Base-by-base conservation (phyloP, 441 rosid genomes). In the Populus hybrid region DNA sequence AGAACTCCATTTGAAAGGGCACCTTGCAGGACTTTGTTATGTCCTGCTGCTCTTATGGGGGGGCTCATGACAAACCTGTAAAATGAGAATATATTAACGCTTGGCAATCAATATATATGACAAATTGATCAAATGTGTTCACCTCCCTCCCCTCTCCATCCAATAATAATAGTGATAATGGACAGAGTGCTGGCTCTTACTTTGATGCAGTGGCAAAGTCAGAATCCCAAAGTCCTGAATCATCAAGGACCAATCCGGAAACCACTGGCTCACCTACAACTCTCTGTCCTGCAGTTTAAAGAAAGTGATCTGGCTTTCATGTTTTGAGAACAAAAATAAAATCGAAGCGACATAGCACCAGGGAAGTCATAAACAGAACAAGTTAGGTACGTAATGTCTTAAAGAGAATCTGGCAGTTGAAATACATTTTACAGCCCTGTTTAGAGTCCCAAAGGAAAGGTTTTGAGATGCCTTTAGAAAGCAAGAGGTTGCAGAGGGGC, bases 51-150 rank as follows among this genome's bases (percentile, higher is more conserved):
- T 84, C 99, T 90, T 35, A 96, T 90, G 26, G 99, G 99, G 67
- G 99, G 98, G 83, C 99, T 96, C 98, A 93, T 96, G 79, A 94
- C 97, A 87, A 83, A 94, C 89, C 99, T 96, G 85, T 77, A 82
- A 78, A 16, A 77, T 75, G 35, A 77, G 46, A 82, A 71, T n/a
- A 68, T 71, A n/a, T 28, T 64, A 76, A 71, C 28, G 71, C 75
- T 35, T 75, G 42, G 53, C 32, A 79, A 71, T 53, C 68, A 80
- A 71, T 53, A 76, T 66, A 14, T 75, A 14, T 75, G 30, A 76
- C 70, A 38, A 70, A 73, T 32, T 2, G 77, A 46, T 36, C n/a
- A 28, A 74, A 28, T 46, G 10, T 36, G 57, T 50, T 64, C n/a
- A n/a, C 57, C 21, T 53, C 61, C 21, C 61, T 14, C 61, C 21